Conservation (phyloP, 176 grass and related monocot genomes). For the Alloteropsis semialata region DNA sequence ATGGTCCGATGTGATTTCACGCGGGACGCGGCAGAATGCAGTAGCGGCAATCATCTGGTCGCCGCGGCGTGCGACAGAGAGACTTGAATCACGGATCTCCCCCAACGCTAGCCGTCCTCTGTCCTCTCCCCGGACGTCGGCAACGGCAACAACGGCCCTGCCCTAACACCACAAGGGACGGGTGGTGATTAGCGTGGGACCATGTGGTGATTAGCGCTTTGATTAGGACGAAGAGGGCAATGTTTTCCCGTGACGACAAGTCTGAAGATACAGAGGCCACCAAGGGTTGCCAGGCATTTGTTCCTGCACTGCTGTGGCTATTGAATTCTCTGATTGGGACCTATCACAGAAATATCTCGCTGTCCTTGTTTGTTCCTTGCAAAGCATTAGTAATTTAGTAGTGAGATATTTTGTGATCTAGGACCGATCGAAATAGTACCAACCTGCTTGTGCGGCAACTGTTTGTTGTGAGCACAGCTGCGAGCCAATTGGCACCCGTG, state of each 20-base stretch:
- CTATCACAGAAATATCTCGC: background rate
- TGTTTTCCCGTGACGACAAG: background rate
- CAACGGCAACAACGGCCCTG: background rate
- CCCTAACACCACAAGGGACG: background rate
- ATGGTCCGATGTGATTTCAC: background rate
- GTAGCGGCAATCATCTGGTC: background rate
- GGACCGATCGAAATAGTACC: background rate
- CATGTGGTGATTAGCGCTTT: background rate
- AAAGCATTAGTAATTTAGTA: background rate
- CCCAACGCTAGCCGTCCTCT: background rate
- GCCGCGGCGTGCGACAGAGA: background rate
- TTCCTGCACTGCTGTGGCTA: too few relatives aligned
- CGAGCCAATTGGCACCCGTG: background rate
- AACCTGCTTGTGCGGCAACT: background rate
- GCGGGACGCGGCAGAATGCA: background rate
- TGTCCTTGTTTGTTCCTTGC: background rate
- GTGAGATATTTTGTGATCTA: background rate
- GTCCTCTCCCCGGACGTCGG: slow-evolving; percentile 4
- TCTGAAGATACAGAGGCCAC: too few relatives aligned
- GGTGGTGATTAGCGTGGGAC: background rate
- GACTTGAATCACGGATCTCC: slow-evolving; percentile 15
- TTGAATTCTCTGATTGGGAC: background rate
- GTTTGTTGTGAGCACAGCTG: background rate
- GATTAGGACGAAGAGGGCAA: background rate
- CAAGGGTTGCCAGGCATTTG: too few relatives aligned